Evolutionary conservation across 1,284 basidiomycete species (phyloP).

Genomic region (Rhizoctonia solani): DNA sequence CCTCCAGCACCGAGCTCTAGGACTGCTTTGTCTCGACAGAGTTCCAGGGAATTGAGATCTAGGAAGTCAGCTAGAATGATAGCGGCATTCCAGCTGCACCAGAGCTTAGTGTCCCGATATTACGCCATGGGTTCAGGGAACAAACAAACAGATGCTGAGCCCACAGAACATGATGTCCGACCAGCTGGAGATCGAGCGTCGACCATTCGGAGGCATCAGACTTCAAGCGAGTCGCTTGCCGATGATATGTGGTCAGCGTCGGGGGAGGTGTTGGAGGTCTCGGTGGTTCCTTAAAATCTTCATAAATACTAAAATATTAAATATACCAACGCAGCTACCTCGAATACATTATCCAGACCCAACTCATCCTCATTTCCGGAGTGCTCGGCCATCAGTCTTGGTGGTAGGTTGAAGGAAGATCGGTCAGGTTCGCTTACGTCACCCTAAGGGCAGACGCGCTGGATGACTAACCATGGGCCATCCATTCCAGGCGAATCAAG

Average conservation of each 20-base stretch:
- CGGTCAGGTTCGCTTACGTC: not conserved
- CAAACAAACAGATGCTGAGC: conserved; percentile 78
- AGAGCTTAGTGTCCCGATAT: not conserved
- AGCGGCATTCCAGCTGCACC: conserved; percentile 81
- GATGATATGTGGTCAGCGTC: conserved; percentile 46
- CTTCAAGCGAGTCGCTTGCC: conserved; percentile 35
- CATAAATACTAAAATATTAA: not conserved
- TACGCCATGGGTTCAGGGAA: not conserved
- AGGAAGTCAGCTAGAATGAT: conserved; percentile 74
- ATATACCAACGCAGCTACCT: conserved; percentile 1
- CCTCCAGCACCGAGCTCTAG: conserved; percentile 94
- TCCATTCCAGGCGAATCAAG: too few species aligned
- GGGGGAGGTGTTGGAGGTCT: conserved; percentile 44
- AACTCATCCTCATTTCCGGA: conserved; percentile 18
- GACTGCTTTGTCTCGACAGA: conserved; percentile 54
- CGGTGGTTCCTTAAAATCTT: conserved; percentile 42
- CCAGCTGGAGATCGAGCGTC: conserved; percentile 69
- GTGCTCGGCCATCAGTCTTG: not conserved
- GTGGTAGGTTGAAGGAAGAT: not conserved
- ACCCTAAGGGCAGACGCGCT: too few species aligned
- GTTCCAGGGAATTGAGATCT: conserved; percentile 54
- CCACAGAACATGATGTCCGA: conserved; percentile 90
- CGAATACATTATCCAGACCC: conserved; percentile 4
- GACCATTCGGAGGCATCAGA: conserved; percentile 39
- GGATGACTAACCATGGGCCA: too few species aligned